Evolutionary conservation across 192 early-diverging fungal genomes (phyloP).

Genomic region (Obelidium mucronatum): DNA sequence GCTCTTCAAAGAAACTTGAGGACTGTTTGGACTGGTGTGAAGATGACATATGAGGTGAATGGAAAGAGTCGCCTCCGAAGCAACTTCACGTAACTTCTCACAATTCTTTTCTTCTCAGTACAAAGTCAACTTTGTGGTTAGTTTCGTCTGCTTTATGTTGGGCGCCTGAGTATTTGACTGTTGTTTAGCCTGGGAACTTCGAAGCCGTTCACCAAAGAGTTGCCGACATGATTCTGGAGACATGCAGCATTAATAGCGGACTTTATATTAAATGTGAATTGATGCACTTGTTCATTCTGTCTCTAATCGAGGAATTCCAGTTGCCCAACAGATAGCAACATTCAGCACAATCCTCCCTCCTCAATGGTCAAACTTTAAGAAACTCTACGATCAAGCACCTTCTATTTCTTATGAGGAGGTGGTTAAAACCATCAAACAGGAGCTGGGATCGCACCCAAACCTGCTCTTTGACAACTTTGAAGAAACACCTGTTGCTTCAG

Average conservation of each 20-base stretch:
- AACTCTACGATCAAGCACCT: constrained; percentile 85
- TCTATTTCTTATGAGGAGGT: constrained; percentile 70
- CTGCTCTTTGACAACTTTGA: constrained; percentile 77
- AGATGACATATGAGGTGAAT: no score
- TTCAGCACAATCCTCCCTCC: constrained; percentile 47
- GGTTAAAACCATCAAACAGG: constrained; percentile 68
- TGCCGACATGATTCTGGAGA: constrained; percentile 74
- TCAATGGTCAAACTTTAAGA: constrained; percentile 65
- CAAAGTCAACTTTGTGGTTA: no score
- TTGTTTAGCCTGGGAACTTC: constrained; percentile 64
- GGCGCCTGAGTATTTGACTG: no score
- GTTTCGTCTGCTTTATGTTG: no score
- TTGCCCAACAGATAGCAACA: constrained; percentile 50
- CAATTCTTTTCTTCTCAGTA: no score
- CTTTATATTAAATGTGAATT: constrained; percentile 93
- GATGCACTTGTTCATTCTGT: constrained; percentile 54
- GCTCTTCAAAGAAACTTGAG: no score
- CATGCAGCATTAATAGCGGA: constrained; percentile 82
- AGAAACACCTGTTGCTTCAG: constrained; percentile 75
- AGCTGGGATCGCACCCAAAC: constrained; percentile 59
- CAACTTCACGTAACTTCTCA: no score
- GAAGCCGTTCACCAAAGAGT: constrained; percentile 76
- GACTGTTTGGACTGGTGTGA: no score
- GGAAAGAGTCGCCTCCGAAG: no score
- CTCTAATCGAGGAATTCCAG: constrained; percentile 68